Evolutionary conservation across 2,329 filamentous ascomycete genomes (phyloP), one percentile per base, ranked within the genome.

Genomic region (Immersiporthe knoxdaviesiana): DNA sequence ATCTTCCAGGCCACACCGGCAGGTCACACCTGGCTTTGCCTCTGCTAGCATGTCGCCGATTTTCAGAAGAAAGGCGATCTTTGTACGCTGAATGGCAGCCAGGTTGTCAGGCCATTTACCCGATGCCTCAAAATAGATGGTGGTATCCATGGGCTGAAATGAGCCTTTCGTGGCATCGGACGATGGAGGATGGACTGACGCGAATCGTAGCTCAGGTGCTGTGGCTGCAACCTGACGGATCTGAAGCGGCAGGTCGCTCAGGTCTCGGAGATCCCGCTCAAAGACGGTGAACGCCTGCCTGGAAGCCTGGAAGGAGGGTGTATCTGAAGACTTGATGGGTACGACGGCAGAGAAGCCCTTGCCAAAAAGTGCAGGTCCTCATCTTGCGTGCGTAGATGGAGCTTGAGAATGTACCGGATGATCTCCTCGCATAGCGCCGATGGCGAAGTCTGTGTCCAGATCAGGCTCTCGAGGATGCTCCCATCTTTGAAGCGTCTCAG

Each of bases 401-500:
- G 85, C 44, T 85, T 82, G 16, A 97, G 81, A 24, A 92, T 84
- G 76, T 94, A 92, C 4, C 85, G 83, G 61, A 94, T 82, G 69
- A 98, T 96, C 73, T 97, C 93, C 75, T 93, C 87, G 65, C 93
- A 88, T 27, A 97, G 88, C 8, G 90, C 87, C 2, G 85, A 82
- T 1, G 88, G 82, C 1, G 86, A 83, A 67, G 87, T 85, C 72
- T 90, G 87, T 2, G 84, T 84, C 96, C 96, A 99, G 27, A 97
- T 90, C 39, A 98, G 83, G 75, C 92, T 97, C 79, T 99, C 97
- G 11, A 94, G 85, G 73, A 99, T 97, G 74, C 91, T 95, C 30
- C 96, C 96, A 76, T 98, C 94, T 75, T 94, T 97, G 84, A 99
- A 99, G 27, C 96, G 92, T 72, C 96, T 89, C 60, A 99, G 84